Conservation (phyloP, 176 grass and related monocot genomes). For the Coix lacrymajobi region DNA sequence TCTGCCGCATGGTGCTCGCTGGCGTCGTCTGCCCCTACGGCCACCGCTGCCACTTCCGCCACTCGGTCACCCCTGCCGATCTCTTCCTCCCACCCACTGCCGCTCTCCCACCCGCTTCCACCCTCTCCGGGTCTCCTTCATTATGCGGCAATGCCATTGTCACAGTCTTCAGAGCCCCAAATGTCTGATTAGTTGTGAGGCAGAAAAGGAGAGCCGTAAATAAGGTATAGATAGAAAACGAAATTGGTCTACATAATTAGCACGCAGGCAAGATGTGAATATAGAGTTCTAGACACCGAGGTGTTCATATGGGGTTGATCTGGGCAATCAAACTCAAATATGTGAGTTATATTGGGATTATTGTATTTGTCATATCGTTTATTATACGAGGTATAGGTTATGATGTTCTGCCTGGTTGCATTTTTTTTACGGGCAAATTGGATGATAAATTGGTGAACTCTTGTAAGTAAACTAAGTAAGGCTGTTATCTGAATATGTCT, state of each 20-base stretch:
- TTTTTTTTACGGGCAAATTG: neutral
- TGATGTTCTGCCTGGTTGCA: neutral
- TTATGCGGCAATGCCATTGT: neutral
- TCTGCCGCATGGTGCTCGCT: slow-evolving; percentile 92
- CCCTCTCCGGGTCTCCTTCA: slow-evolving; percentile 4
- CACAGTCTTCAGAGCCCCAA: neutral
- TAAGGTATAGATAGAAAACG: neutral
- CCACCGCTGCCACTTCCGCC: slow-evolving; percentile 97
- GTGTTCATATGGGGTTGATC: neutral
- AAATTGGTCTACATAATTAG: slow-evolving; percentile 15
- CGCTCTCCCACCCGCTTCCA: slow-evolving; percentile 35
- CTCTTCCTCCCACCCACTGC: slow-evolving; percentile 40
- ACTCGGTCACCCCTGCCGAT: slow-evolving; percentile 69
- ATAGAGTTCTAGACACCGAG: slow-evolving; percentile 24
- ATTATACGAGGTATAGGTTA: neutral
- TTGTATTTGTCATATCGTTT: neutral
- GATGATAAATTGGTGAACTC: neutral
- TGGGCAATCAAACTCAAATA: slow-evolving; percentile 3
- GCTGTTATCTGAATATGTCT: neutral
- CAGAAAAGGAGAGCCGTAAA: slow-evolving; percentile 10
- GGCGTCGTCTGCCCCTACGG: slow-evolving; percentile 85
- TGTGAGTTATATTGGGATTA: slow-evolving; percentile 16
- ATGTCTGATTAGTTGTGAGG: slow-evolving; percentile 2
- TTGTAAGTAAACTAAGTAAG: neutral
- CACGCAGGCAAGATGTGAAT: slow-evolving; percentile 41